Base-by-base conservation (phyloP, 2,329 filamentous ascomycete genomes). In the Moelleriella libera region DNA sequence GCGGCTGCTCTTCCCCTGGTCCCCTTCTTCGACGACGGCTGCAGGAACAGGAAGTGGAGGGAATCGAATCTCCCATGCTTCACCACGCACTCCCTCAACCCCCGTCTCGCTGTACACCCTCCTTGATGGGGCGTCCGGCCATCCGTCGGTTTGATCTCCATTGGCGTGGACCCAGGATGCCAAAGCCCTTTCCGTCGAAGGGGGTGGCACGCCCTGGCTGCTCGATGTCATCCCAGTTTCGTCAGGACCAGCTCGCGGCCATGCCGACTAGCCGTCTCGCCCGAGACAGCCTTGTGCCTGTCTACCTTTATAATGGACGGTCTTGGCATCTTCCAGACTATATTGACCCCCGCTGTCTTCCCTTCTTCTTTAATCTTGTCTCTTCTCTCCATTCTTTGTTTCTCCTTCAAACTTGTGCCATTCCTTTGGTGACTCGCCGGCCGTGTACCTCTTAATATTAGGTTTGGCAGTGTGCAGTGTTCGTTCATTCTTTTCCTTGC, bases 271-370 rank as follows among this genome's bases (percentile, higher is more conserved):
- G 32, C 55, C 58, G 58, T 56, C 54, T 58, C 63, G 55, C 67
- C 56, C 62, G 52, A 44, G 50, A 48, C 43, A 51, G 34, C 34
- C 34, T 12, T 9, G 12, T 37, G 51, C 48, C 49, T 49, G 52
- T 51, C 47, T 53, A 54, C 53, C 66, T 68, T 67, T 66, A 37
- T 63, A 55, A 57, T 52, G 51, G 48, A 63, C 12, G 58, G 57
- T 63, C 66, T 69, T 67, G 68, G 65, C 63, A 62, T 57, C 55
- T 49, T 52, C 51, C 51, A 52, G 54, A 58, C 50, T 57, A 60
- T 58, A 57, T 62, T 60, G 52, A 9, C 34, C 52, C 50, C 50
- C 54, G 52, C 50, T 50, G 54, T 57, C 55, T 54, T 56, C 59
- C 62, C 61, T 64, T 63, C 60, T 54, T 58, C 34, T 37, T 37